Conservation (phyloP, 805 yeast genomes). For the Yamadazyma scolyti region DNA sequence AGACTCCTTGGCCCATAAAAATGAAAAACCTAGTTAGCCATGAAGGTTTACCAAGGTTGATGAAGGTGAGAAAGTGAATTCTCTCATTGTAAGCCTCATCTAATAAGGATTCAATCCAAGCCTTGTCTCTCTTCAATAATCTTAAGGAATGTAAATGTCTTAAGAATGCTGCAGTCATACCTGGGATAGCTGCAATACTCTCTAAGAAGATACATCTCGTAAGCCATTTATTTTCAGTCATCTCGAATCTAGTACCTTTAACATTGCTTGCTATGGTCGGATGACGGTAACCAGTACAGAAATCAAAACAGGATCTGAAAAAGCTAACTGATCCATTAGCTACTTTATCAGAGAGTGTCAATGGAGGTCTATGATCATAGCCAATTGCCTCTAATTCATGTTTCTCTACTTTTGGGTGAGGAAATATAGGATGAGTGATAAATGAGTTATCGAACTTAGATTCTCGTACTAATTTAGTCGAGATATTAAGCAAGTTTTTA, state of each 20-base stretch:
- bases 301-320: conserved; percentile 53
- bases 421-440: conserved; percentile 38
- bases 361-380: conserved; percentile 51
- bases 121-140: conserved; percentile 60
- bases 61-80: conserved; percentile 70
- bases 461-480: conserved; percentile 23
- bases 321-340: conserved; percentile 46
- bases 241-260: conserved; percentile 41
- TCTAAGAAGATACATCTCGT: conserved; percentile 62
- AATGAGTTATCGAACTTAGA: conserved; percentile 24
- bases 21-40: conserved; percentile 52
- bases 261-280: conserved; percentile 34
- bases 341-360: conserved; percentile 44
- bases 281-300: conserved; percentile 61
- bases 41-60: conserved; percentile 62
- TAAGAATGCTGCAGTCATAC: conserved; percentile 69
- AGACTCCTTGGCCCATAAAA: conserved; percentile 66
- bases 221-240: conserved; percentile 66
- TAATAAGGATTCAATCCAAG: conserved; percentile 68
- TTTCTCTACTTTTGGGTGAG: conserved; percentile 29
- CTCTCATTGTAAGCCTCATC: conserved; percentile 79
- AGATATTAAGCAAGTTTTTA: conserved; percentile 15
- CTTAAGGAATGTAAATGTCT: conserved; percentile 66
- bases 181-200: conserved; percentile 77
- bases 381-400: conserved; percentile 35